Base-by-base conservation (phyloP, 2,329 filamentous ascomycete species). In the Verticillium albo-atrum region DNA sequence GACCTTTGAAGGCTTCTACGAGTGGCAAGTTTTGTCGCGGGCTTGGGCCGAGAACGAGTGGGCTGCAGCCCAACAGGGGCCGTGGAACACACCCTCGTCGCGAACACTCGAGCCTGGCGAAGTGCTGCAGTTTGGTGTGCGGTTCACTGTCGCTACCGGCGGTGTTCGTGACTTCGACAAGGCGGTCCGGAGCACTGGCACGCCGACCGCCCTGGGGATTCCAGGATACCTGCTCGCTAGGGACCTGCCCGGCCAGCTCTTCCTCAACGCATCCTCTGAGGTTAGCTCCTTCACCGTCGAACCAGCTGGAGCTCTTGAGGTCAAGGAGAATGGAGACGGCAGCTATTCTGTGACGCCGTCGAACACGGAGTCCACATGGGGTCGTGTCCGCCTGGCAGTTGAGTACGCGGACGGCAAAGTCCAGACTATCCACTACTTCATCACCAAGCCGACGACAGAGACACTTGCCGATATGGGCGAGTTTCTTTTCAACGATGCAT, bases 1-100 rank as follows among this genome's bases (percentile, higher is more conserved):
- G 63, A 82, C 78, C 0, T 87, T 83, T 60, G 84, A 87, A 64
- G 84, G 83, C 0, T 79, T 83, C 61, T 87, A 87, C 60, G 82
- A 85, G 63, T 87, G 83, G 83, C 80, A 85, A 63, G 75, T 81
- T 0, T 74, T 82, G 56, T 79, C 76, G 14, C 75, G 78, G 58
- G 83, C 83, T 0, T 86, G 78, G 70, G 80, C 81, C 0, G 79
- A 85, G 61, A 78, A 78, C 0, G 82, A 87, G 64, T 87, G 84
- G 84, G 74, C 72, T 1, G 66, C 59, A 0, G 71, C 69, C 0
- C 66, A 73, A 2, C 50, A 47, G 6, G 37, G 52, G 7, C 83
- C 84, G 0, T 87, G 85, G 85, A 87, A 87, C 63, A 42, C 68
- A 3, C 75, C 83, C 0, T 80, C 80, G 0, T 82, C 82, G 0